phyloP scores from a whole-genome alignment of 495 filamentous ascomycete genomes.

The Penicillium pancosmium region DNA sequence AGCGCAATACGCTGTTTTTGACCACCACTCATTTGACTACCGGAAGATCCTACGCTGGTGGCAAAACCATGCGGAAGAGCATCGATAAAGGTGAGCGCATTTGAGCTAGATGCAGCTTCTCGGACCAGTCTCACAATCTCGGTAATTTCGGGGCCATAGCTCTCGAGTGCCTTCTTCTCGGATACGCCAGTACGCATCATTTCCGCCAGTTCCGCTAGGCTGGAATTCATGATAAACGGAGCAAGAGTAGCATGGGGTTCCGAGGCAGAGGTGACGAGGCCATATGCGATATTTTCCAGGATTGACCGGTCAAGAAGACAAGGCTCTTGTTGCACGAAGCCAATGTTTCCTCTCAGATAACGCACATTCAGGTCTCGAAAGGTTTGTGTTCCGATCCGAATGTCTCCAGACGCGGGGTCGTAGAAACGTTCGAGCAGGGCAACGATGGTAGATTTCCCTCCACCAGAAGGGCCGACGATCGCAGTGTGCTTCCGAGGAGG shows the following conservation, averaged over 20 bases:
- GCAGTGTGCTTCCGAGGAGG: constrained; percentile 62
- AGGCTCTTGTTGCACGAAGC: constrained; percentile 69
- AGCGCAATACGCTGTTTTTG: constrained; percentile 67
- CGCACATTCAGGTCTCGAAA: constrained; percentile 57
- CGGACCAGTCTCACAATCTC: constrained; percentile 43
- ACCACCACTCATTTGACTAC: constrained; percentile 59
- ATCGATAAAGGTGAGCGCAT: constrained; percentile 49
- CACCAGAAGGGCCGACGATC: constrained; percentile 69
- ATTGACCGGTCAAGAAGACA: constrained; percentile 64
- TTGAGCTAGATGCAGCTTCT: constrained; percentile 40
- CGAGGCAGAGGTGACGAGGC: constrained; percentile 56
- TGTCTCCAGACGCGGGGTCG: constrained; percentile 39
- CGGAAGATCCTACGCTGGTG: constrained; percentile 54
- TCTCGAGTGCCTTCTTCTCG: constrained; percentile 24
- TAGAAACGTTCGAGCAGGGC: constrained; percentile 58
- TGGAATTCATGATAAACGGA: constrained; percentile 31
- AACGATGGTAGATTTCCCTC: constrained; percentile 69
- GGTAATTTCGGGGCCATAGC: constrained; percentile 24
- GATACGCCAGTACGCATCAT: constrained; percentile 30
- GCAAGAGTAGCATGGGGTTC: constrained; percentile 39
- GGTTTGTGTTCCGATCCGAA: constrained; percentile 54
- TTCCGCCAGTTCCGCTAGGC: constrained; percentile 31
- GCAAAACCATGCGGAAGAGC: constrained; percentile 49
- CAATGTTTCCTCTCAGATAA: constrained; percentile 58
- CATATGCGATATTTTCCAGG: constrained; percentile 67